phyloP scores from a whole-genome alignment of 2,329 filamentous ascomycete species.

The Furcasterigmium sp. region DNA sequence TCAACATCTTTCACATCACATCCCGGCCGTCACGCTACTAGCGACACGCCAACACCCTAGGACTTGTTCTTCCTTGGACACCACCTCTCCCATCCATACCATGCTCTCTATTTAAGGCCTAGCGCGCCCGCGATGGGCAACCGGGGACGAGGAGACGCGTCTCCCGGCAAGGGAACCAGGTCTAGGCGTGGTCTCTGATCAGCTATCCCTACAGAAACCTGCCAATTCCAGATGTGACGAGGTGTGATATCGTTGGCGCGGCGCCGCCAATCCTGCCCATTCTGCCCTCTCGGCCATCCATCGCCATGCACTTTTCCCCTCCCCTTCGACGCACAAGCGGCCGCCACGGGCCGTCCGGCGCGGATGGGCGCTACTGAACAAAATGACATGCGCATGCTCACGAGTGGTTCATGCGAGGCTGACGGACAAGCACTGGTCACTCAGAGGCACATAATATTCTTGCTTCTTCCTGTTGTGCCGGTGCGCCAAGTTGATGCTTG shows the following conservation, averaged over 20 bases:
- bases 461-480: not conserved
- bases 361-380: not conserved
- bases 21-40: not conserved
- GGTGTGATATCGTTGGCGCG: not conserved
- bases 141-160: not conserved
- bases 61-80: not conserved
- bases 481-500: not conserved
- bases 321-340: not conserved
- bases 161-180: not conserved
- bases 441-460: not conserved
- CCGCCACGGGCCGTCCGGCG: not conserved
- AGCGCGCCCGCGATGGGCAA: not conserved
- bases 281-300: too few species aligned
- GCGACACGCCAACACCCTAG: not conserved
- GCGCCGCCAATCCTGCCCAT: not conserved
- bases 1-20: too few species aligned
- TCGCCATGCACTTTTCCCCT: too few species aligned
- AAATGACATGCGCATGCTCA: too few species aligned
- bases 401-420: too few species aligned
- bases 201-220: too few species aligned
- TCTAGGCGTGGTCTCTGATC: not conserved
- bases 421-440: too few species aligned
- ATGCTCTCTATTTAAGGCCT: not conserved
- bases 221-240: not conserved
- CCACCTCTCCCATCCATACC: not conserved